Percentiles rank a stretch among this genome's conserved stretches.
Conservation (phyloP, 352 stramenopile species). For the Globisporangium acanthophoron region DNA sequence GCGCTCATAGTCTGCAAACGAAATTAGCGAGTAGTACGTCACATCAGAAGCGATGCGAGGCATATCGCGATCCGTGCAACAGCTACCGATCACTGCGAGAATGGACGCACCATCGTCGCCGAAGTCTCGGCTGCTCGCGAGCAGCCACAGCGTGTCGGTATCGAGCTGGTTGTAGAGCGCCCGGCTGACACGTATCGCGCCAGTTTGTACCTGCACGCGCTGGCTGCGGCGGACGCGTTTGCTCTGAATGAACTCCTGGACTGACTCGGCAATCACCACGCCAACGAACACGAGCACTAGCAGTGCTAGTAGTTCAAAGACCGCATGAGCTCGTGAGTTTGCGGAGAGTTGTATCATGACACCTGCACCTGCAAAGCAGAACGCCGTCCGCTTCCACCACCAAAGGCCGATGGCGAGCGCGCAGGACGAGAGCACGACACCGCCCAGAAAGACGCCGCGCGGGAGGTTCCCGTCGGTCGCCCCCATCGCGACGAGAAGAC, state of each 20-base stretch:
- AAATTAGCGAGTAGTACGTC: neutral
- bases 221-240: slow-evolving; percentile 2
- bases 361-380: slow-evolving; percentile 8
- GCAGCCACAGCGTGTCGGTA: slow-evolving; percentile 46
- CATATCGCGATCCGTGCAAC: neutral
- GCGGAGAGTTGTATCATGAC: neutral
- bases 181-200: slow-evolving; percentile 57
- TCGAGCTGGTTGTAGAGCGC: slow-evolving; percentile 66
- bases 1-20: slow-evolving; percentile 55
- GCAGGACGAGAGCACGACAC: neutral
- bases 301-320: slow-evolving; percentile 22
- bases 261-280: slow-evolving; percentile 38
- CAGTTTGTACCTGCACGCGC: slow-evolving; percentile 6
- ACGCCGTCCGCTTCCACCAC: neutral
- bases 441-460: neutral
- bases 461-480: slow-evolving; percentile 2
- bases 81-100: neutral
- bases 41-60: neutral
- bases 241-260: slow-evolving; percentile 6
- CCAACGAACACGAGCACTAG: slow-evolving; percentile 45
- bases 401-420: neutral
- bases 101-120: slow-evolving; percentile 17
- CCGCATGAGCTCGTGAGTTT: neutral
- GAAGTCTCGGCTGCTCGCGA: slow-evolving; percentile 70
- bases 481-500: neutral